Conservation (phyloP, 768 basidiomycete species). For the Kwoniella dendrophila region DNA sequence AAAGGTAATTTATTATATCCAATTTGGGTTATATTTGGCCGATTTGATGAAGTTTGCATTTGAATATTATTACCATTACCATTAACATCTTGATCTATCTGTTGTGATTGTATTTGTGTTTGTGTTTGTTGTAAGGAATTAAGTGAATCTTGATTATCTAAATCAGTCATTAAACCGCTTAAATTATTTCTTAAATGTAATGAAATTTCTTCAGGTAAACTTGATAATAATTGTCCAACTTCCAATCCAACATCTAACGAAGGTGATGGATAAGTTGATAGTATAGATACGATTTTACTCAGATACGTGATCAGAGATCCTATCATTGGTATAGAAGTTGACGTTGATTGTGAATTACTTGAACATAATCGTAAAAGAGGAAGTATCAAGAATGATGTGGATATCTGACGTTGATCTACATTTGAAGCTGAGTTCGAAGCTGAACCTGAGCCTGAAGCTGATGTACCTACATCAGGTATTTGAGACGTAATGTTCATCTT, state of each 20-base stretch:
- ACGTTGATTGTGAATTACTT: neutral
- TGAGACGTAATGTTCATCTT: neutral
- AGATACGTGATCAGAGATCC: conserved; percentile 17
- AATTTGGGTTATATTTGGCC: neutral
- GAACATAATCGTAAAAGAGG: conserved; percentile 35
- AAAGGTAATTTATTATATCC: conserved; percentile 1
- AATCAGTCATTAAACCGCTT: conserved; percentile 46
- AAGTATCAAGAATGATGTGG: conserved; percentile 30
- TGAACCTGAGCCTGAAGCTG: conserved; percentile 24
- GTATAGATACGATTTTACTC: conserved; percentile 19
- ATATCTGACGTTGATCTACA: conserved; percentile 4
- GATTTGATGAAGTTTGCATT: neutral
- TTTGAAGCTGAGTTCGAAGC: too few species aligned
- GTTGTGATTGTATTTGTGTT: neutral
- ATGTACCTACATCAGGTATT: conserved; percentile 39
- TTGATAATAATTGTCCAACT: conserved; percentile 31
- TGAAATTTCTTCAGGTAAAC: conserved; percentile 33
- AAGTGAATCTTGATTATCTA: conserved; percentile 23
- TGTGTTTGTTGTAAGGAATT: neutral
- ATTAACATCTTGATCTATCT: conserved; percentile 8
- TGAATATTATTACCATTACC: neutral
- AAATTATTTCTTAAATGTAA: conserved; percentile 33
- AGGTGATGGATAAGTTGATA: conserved; percentile 42
- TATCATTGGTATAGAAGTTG: conserved; percentile 15
- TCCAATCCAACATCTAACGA: conserved; percentile 47